These are phyloP conservation scores for Platanus orientalis DNA, from an alignment of 164 flowering plant species.

Conservation along the genomic window DNA sequence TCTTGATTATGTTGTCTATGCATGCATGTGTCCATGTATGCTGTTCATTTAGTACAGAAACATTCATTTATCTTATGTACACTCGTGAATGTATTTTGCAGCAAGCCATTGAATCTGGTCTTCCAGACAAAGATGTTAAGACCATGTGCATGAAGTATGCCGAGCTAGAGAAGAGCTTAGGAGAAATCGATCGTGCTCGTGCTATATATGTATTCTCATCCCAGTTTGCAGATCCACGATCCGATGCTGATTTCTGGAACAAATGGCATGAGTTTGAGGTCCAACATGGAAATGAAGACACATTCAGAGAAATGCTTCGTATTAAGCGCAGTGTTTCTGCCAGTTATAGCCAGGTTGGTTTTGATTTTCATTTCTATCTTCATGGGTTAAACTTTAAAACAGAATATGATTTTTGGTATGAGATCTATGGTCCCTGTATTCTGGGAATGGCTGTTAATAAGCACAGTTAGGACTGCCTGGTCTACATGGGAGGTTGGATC, in stretches of 20 bases:
- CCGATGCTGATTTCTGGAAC: constrained; percentile 78
- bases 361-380: too few species aligned
- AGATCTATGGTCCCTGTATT: too few species aligned
- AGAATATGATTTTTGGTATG: too few species aligned
- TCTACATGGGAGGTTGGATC: too few species aligned
- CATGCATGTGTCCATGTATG: neutral
- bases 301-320: constrained; percentile 93
- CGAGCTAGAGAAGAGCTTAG: constrained; percentile 87
- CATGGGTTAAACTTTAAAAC: too few species aligned
- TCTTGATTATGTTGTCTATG: too few species aligned
- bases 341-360: constrained; percentile 77
- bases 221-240: constrained; percentile 78
- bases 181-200: constrained; percentile 91
- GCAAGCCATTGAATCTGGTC: constrained; percentile 87
- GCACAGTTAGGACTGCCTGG: too few species aligned
- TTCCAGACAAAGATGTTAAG: constrained; percentile 85
- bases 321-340: constrained; percentile 84
- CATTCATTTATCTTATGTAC: neutral
- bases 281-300: constrained; percentile 92
- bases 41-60: too few species aligned
- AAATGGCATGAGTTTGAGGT: constrained; percentile 94
- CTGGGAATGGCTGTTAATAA: too few species aligned
- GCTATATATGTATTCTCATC: constrained; percentile 63
- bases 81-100: constrained; percentile 20
- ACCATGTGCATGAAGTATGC: constrained; percentile 91